Base-by-base conservation (phyloP, 495 filamentous ascomycete species). In the Penicillium desertorum region DNA sequence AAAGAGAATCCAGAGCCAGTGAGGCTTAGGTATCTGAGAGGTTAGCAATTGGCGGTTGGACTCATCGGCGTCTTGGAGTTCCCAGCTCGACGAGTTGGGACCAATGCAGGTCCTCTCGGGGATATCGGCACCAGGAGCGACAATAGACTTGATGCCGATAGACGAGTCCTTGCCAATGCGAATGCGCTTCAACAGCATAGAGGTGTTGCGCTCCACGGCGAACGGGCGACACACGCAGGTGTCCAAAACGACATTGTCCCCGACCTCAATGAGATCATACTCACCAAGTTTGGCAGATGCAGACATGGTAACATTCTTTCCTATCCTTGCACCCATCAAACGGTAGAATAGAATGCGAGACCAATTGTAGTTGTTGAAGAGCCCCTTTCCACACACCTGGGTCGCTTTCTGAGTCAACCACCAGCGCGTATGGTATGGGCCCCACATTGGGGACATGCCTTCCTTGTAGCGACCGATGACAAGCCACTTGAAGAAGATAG, bases 401-500 rank as follows among this genome's bases (percentile, higher is more conserved):
- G 75, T 55, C 23, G 66, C 67, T 61, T 79, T 80, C 61, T 80
- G 70, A 8, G 70, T 70, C 17, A 80, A 39, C 77, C 77, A 80
- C 77, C 77, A 80, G 22, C 76, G 66, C 1, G 75, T 79, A 59
- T 80, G 77, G 57, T 78, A 80, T 4, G 51, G 48, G 5, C 73
- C 74, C 77, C 77, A 80, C 76, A 80, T 79, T 22, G 77, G 76
- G 41, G 69, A 79, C 17, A 79, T 54, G 5, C 77, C 77, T 54
- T 72, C 69, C 29, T 64, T 58, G 57, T 75, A 74, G 3, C 70
- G 67, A 8, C 77, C 76, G 46, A 80, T 73, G 42, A 79, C 62
- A 3, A 74, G 3, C 77, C 76, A 80, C 52, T 80, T 80, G 51
- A 69, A 65, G 5, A 60, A 14, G 12, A 79, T 77, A 12, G 63